Conservation (phyloP, 2,329 filamentous ascomycete genomes). For the Colletotrichum horii region DNA sequence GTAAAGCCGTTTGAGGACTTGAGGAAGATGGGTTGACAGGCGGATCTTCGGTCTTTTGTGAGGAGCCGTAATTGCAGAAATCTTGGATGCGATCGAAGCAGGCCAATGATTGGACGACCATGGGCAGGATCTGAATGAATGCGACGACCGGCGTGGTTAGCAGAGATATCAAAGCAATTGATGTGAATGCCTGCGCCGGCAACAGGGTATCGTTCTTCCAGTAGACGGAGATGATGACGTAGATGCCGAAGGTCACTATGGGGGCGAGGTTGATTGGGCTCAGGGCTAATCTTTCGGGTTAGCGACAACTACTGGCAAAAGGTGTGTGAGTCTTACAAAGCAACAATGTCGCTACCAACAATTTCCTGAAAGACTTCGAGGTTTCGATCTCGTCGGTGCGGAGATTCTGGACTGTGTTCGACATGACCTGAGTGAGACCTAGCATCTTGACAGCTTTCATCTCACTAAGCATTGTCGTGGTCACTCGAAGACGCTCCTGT, state of each 20-base stretch:
- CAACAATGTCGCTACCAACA: conserved; percentile 24
- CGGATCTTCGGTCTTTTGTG: neutral
- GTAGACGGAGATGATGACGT: conserved; percentile 28
- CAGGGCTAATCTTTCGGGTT: conserved; percentile 9
- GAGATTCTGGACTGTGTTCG: conserved; percentile 28
- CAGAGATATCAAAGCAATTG: conserved; percentile 25
- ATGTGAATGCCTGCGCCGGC: conserved; percentile 25
- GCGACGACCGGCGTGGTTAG: conserved; percentile 23
- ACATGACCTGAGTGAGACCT: conserved; percentile 31
- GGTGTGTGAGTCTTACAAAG: conserved; percentile 19
- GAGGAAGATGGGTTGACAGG: neutral
- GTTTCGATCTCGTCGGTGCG: conserved; percentile 32
- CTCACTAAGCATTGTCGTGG: conserved; percentile 43
- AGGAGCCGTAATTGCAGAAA: conserved; percentile 17
- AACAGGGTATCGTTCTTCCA: conserved; percentile 27
- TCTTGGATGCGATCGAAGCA: conserved; percentile 28
- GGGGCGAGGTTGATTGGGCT: conserved; percentile 26
- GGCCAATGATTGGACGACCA: conserved; percentile 19
- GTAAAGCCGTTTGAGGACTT: neutral
- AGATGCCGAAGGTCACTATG: conserved; percentile 28
- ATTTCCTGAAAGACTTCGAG: conserved; percentile 30
- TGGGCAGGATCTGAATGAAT: conserved; percentile 27
- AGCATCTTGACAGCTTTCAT: conserved; percentile 54
- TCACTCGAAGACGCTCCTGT: conserved; percentile 46
- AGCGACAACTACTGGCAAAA: neutral